Base-by-base conservation (phyloP, 208 protist genomes). In the Porcisia deanei region DNA sequence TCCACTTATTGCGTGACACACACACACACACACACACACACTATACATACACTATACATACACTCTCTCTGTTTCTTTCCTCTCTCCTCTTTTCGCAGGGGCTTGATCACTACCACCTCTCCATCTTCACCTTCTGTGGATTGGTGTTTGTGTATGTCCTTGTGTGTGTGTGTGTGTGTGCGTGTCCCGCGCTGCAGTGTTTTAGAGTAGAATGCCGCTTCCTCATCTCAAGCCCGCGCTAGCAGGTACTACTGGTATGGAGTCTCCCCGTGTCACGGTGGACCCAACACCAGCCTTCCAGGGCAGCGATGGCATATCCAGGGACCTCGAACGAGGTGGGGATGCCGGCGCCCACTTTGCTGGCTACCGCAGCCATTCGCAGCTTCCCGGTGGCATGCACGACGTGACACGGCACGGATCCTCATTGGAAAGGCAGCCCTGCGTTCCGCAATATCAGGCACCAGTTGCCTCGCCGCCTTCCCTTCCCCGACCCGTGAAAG, bases 221-320 rank as follows among this genome's bases (percentile, higher is more conserved):
- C 63, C 63, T 67, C 63, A 49, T 9, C 63, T 67, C 39, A 67
- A 52, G 14, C 63, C 63, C 20, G 63, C 41, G 41, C 63, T 67
- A 1, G 63, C 22, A 37, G 63, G 63, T 49, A 52, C 63, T 9
- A 3, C 63, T 47, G 63, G 25, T 49, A 37, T n/a, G 39, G 41
- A 18, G 9, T 16, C 22, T 8, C 34, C 16, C 9, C 37, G 8
- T 8, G 41, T 37, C 22, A 16, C 25, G 6, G 18, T 8, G 41
- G 39, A n/a, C 14, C 2, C 22, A 18, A 52, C 20, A 20, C 1
- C 16, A 43, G 41, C 18, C 63, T 30, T 49, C 41, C 20, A 47
- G 10, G 63, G 10, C 37, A 14, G 63, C 41, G 25, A 3, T 43
- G 41, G 41, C 22, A 52, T 8, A 2, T 16, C 8, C 41, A 43